phyloP scores from a whole-genome alignment of 2,329 filamentous ascomycete species.

The Dothidotthia symphoricarpi region DNA sequence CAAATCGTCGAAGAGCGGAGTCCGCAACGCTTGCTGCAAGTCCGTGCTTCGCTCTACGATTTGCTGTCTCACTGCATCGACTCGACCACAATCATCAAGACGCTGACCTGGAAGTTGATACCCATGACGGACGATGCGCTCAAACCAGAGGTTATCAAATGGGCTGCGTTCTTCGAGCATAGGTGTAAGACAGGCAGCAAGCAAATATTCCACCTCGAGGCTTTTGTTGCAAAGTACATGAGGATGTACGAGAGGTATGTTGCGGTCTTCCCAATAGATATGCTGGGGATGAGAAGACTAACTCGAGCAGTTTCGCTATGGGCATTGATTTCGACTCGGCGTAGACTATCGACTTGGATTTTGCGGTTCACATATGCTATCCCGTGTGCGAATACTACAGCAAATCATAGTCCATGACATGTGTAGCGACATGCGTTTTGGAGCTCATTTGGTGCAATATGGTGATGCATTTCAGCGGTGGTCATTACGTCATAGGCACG shows the following conservation, averaged over 20 bases:
- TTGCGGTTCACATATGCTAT: background rate
- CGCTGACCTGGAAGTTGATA: constrained; percentile 89
- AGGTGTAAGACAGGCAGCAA: constrained; percentile 87
- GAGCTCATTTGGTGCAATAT: constrained; percentile 11
- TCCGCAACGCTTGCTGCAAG: constrained; percentile 81
- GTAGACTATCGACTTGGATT: constrained; percentile 1
- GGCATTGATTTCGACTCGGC: constrained; percentile 58
- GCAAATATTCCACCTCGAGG: constrained; percentile 96
- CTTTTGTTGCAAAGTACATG: constrained; percentile 99
- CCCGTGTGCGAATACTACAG: background rate
- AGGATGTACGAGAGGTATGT: constrained; percentile 83
- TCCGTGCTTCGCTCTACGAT: constrained; percentile 94
- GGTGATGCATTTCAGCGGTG: constrained; percentile 8
- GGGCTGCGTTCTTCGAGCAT: constrained; percentile 97
- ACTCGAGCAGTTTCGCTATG: constrained; percentile 59
- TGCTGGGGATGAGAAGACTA: constrained; percentile 1
- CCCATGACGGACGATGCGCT: constrained; percentile 81
- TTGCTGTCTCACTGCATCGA: constrained; percentile 96
- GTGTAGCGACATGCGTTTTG: constrained; percentile 12
- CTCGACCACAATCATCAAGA: constrained; percentile 89
- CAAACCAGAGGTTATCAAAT: constrained; percentile 89
- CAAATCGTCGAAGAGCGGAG: constrained; percentile 93
- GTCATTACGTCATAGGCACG: constrained; percentile 18
- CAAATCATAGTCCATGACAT: background rate
- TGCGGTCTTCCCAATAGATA: background rate